These are phyloP conservation scores for Eucalyptus paniculata DNA, from an alignment of 345 rosid species.

Conservation along the genomic window DNA sequence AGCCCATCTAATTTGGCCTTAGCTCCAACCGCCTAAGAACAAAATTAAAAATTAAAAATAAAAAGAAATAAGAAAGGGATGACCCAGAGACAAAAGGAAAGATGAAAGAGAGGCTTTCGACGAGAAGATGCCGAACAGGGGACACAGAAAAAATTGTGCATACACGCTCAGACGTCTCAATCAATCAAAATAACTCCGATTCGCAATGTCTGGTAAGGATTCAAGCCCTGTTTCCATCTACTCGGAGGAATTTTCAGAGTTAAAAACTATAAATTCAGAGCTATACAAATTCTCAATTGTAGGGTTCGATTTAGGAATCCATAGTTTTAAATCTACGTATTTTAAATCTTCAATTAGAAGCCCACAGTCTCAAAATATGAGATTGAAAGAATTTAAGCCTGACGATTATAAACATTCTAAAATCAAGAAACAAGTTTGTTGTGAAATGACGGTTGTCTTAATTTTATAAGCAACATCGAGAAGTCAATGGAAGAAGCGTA, in stretches of 20 bases:
- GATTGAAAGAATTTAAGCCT: too few relatives aligned
- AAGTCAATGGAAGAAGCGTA: too few relatives aligned
- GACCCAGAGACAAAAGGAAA: background rate
- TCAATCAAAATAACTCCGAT: background rate
- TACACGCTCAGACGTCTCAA: background rate
- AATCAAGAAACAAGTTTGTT: too few relatives aligned
- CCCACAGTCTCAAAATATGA: too few relatives aligned
- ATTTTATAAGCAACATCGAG: too few relatives aligned
- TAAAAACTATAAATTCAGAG: background rate
- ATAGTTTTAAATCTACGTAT: too few relatives aligned
- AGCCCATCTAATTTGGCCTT: background rate
- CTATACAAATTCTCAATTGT: background rate
- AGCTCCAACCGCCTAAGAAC: background rate
- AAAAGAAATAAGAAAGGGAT: background rate
- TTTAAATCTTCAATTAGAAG: too few relatives aligned
- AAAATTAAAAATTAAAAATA: too few relatives aligned
- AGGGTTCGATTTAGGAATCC: background rate
- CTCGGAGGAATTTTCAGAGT: background rate
- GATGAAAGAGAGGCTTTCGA: background rate
- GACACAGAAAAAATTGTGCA: background rate
- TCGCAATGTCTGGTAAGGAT: background rate
- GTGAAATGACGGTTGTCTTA: too few relatives aligned
- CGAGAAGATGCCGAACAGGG: background rate
- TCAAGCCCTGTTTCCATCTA: background rate
- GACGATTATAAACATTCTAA: too few relatives aligned